A percentile compares a stretch with the other conserved stretches of the same genome.
These are phyloP conservation scores for Anthracocystis walkeri DNA, from an alignment of 1,284 basidiomycete species.

Conservation along the genomic window DNA sequence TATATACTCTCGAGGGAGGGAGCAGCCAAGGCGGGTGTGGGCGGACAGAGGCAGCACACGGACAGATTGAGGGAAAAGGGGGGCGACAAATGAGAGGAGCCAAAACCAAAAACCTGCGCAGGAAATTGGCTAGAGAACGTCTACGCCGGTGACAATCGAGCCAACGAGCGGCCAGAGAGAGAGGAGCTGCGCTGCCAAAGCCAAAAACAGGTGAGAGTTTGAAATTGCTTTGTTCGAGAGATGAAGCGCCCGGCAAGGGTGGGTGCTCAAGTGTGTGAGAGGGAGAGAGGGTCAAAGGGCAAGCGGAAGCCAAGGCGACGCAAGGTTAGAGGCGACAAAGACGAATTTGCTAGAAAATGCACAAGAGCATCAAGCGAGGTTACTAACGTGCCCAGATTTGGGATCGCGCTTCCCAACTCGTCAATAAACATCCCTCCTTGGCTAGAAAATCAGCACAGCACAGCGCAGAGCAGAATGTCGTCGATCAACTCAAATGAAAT, in stretches of 20 bases:
- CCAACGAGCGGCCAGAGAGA: slow-evolving; percentile 2
- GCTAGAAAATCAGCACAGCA: background rate
- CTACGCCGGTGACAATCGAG: slow-evolving; percentile 13
- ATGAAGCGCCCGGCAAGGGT: slow-evolving; percentile 2
- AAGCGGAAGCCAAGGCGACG: slow-evolving; percentile 4
- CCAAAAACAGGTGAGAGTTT: slow-evolving; percentile 10
- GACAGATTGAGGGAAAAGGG: background rate
- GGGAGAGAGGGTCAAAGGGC: background rate
- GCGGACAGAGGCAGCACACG: background rate
- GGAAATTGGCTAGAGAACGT: slow-evolving; percentile 2
- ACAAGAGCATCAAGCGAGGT: slow-evolving; percentile 23
- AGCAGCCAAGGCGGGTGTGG: background rate
- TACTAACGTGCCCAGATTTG: slow-evolving; percentile 17
- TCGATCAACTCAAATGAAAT: background rate
- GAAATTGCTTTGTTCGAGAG: background rate
- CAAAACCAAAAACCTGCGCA: background rate
- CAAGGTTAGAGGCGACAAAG: background rate
- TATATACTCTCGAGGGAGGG: slow-evolving; percentile 22
- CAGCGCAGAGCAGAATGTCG: slow-evolving; percentile 3
- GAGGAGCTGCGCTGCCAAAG: background rate
- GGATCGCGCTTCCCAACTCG: slow-evolving; percentile 9
- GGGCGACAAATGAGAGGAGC: slow-evolving; percentile 5
- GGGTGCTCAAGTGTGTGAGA: too few relatives aligned
- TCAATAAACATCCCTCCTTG: slow-evolving; percentile 1
- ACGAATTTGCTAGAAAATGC: slow-evolving; percentile 29